These are phyloP conservation scores for Podospora comata DNA, from an alignment of 495 filamentous ascomycete species.

Conservation along the genomic window DNA sequence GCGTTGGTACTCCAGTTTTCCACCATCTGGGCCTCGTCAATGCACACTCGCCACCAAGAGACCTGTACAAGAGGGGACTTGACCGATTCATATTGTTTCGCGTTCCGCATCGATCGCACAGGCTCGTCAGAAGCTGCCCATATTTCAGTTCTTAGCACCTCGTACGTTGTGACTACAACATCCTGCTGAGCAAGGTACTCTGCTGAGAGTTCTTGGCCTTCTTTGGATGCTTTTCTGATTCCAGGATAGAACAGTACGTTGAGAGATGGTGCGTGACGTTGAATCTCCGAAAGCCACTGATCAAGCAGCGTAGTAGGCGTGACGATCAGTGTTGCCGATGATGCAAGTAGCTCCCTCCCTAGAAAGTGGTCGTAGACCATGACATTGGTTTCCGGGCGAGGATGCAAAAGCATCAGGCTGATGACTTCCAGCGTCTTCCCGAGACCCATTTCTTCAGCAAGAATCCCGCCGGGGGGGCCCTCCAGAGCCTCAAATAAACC, in stretches of 20 bases:
- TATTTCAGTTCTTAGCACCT: slow-evolving; percentile 71
- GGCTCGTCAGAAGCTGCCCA: slow-evolving; percentile 67
- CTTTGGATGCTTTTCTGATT: slow-evolving; percentile 41
- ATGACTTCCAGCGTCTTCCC: slow-evolving; percentile 93
- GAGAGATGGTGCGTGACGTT: slow-evolving; percentile 53
- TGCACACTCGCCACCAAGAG: slow-evolving; percentile 87
- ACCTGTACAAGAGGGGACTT: slow-evolving; percentile 75
- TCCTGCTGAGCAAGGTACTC: slow-evolving; percentile 58
- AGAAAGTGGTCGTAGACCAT: slow-evolving; percentile 28
- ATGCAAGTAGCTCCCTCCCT: slow-evolving; percentile 41
- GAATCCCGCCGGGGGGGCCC: slow-evolving; percentile 59
- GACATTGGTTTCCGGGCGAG: slow-evolving; percentile 24
- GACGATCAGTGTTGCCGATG: slow-evolving; percentile 77
- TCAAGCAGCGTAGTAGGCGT: slow-evolving; percentile 74
- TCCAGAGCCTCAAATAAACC: slow-evolving; percentile 44
- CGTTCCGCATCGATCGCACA: slow-evolving; percentile 60
- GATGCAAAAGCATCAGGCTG: slow-evolving; percentile 67
- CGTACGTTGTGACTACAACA: slow-evolving; percentile 85
- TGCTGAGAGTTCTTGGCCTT: slow-evolving; percentile 41
- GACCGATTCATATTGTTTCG: slow-evolving; percentile 61
- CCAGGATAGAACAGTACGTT: slow-evolving; percentile 45
- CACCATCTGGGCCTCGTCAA: slow-evolving; percentile 96
- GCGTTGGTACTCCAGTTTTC: slow-evolving; percentile 83
- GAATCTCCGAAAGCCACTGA: slow-evolving; percentile 84
- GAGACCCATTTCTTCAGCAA: slow-evolving; percentile 95